A percentile compares a stretch with the other conserved stretches of the same genome.
Evolutionary conservation across 106 monocot genomes (phyloP).

Genomic region (Iris macrosiphon): DNA sequence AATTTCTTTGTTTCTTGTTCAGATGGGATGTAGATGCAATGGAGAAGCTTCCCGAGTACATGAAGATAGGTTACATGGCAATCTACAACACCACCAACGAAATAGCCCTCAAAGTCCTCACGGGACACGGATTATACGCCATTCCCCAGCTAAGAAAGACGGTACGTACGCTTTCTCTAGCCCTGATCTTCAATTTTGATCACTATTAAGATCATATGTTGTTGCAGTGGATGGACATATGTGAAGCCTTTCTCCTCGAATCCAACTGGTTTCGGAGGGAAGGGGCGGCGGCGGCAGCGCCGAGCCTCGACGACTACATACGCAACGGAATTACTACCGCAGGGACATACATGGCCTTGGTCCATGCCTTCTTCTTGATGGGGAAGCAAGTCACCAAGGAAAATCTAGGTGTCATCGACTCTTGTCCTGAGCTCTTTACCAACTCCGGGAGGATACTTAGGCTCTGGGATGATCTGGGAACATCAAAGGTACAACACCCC

Average conservation of each 20-base stretch:
- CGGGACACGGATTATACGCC: not conserved
- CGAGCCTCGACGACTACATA: constrained; percentile 6
- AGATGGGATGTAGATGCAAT: constrained; percentile 14
- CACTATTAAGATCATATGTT: not conserved
- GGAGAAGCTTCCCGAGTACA: constrained; percentile 9
- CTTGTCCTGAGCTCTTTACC: constrained; percentile 7
- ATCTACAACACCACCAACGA: constrained; percentile 20
- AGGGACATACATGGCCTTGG: constrained; percentile 14
- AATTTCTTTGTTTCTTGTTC: no score
- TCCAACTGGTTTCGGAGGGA: constrained; percentile 8
- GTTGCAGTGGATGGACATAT: constrained; percentile 24
- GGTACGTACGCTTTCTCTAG: no score
- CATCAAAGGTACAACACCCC: constrained; percentile 7
- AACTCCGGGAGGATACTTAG: constrained; percentile 16
- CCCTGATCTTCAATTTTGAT: no score
- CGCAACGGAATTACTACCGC: constrained; percentile 15
- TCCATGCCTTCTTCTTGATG: constrained; percentile 14
- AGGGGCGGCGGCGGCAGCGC: constrained; percentile 8
- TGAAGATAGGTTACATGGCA: constrained; percentile 19
- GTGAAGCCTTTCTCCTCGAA: constrained; percentile 19
- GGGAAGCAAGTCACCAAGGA: constrained; percentile 4
- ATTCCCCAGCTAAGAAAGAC: constrained; percentile 1
- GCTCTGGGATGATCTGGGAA: constrained; percentile 27
- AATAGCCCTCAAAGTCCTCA: constrained; percentile 3
- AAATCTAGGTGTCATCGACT: not conserved